These are phyloP conservation scores for Fusarium sp. DNA, from an alignment of 2,329 filamentous ascomycete species.

Conservation along the genomic window DNA sequence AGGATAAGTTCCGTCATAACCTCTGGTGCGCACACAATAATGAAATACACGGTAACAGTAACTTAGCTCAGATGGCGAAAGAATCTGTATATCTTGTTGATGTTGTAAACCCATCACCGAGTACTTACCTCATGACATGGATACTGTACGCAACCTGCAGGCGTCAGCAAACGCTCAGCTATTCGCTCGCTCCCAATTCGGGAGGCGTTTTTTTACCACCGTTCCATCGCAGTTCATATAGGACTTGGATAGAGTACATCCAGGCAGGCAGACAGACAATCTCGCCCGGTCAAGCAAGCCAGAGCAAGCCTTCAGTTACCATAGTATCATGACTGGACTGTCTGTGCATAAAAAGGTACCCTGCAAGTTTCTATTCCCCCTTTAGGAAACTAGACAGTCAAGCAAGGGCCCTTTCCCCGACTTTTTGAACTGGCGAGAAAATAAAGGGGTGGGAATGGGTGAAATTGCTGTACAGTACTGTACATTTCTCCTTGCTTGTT, in stretches of 20 bases:
- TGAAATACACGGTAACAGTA: not conserved
- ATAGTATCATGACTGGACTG: not conserved
- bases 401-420: slow-evolving; percentile 4
- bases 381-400: slow-evolving; percentile 22
- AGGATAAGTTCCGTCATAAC: slow-evolving; percentile 20
- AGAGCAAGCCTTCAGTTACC: not conserved
- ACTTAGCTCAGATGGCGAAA: slow-evolving; percentile 34
- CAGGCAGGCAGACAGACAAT: not conserved
- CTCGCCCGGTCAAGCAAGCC: slow-evolving; percentile 9
- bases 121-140: not conserved
- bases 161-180: slow-evolving; percentile 35
- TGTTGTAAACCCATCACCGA: slow-evolving; percentile 1
- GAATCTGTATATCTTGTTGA: slow-evolving; percentile 6
- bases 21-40: not conserved
- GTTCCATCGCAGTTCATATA: not conserved
- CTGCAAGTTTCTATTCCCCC: slow-evolving; percentile 14
- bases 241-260: not conserved
- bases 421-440: slow-evolving; percentile 8
- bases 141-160: slow-evolving; percentile 22
- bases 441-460: slow-evolving; percentile 15
- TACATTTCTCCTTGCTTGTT: not conserved
- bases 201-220: slow-evolving; percentile 4
- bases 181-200: slow-evolving; percentile 39
- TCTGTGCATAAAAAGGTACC: slow-evolving; percentile 8
- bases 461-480: not conserved